Conservation (phyloP, 1,284 basidiomycete genomes). For the Xerocomus amazonicus region DNA sequence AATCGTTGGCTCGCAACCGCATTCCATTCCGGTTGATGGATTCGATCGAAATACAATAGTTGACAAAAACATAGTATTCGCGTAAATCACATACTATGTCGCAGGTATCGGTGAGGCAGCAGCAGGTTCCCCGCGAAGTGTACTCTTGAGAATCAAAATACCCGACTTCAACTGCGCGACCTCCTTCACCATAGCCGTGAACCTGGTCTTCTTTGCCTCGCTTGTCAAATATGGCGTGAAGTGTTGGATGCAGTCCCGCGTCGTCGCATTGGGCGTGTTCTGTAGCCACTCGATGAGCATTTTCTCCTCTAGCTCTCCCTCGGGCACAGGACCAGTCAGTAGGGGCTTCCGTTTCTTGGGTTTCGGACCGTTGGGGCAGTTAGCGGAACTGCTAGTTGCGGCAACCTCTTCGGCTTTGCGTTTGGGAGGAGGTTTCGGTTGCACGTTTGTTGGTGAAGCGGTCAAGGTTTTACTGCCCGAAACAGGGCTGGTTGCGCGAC, state of each 20-base stretch:
- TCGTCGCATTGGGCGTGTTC: constrained; percentile 59
- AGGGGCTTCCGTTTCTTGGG: constrained; percentile 64
- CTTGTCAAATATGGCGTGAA: constrained; percentile 71
- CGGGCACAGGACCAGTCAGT: constrained; percentile 37
- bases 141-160: constrained; percentile 55
- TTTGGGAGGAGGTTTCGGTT: constrained; percentile 43
- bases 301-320: constrained; percentile 54
- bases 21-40: neutral
- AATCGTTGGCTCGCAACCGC: too few species aligned
- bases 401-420: constrained; percentile 62
- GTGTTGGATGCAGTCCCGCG: constrained; percentile 72
- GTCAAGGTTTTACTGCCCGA: constrained; percentile 32
- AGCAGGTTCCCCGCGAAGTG: constrained; percentile 32
- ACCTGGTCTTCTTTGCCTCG: constrained; percentile 63
- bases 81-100: constrained; percentile 24
- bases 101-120: constrained; percentile 22
- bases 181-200: constrained; percentile 73
- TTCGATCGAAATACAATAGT: constrained; percentile 18
- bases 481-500: constrained; percentile 42
- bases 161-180: constrained; percentile 68
- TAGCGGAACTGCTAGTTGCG: constrained; percentile 28
- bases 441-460: constrained; percentile 31
- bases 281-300: constrained; percentile 73
- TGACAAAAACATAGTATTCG: constrained; percentile 16
- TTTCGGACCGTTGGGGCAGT: constrained; percentile 41